A percentile compares a stretch with the other conserved stretches of the same genome.
These are phyloP conservation scores for Alternaria novae-zelandiae DNA, from an alignment of 2,329 filamentous ascomycete genomes.

Conservation along the genomic window DNA sequence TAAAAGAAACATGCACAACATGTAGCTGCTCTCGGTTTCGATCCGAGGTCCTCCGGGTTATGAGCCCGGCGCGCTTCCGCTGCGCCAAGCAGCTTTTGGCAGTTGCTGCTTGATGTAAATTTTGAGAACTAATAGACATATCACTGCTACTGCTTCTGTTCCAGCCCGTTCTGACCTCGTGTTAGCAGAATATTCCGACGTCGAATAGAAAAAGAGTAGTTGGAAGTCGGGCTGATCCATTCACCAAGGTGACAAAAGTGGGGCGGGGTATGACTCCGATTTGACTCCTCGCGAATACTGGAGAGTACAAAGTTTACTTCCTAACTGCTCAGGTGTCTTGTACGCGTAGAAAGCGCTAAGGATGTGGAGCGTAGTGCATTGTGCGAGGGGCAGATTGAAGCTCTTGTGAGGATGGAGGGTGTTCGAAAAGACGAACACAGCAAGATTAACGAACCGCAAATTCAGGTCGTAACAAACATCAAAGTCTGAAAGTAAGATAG, in stretches of 20 bases:
- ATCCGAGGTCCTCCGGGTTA: constrained; percentile 46
- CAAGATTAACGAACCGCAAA: neutral
- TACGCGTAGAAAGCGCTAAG: neutral
- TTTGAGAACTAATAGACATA: neutral
- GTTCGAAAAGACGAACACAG: neutral
- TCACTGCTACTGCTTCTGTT: neutral
- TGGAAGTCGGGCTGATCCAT: neutral
- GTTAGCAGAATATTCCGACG: neutral
- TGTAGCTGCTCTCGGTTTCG: constrained; percentile 8
- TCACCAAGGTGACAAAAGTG: neutral
- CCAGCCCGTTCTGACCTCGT: neutral
- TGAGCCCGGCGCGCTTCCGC: constrained; percentile 49
- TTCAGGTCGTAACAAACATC: neutral
- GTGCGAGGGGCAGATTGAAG: neutral
- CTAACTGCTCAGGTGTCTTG: neutral
- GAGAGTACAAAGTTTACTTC: neutral
- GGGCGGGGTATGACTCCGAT: neutral
- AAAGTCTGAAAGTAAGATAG: neutral
- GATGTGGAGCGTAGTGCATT: neutral
- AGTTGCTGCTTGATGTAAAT: neutral
- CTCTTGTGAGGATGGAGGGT: neutral
- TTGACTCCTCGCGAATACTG: neutral
- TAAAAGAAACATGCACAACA: neutral
- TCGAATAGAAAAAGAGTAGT: neutral
- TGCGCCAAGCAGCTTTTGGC: constrained; percentile 43